Conservation (phyloP, 495 filamentous ascomycete species). For the Penicillium fimorum region DNA sequence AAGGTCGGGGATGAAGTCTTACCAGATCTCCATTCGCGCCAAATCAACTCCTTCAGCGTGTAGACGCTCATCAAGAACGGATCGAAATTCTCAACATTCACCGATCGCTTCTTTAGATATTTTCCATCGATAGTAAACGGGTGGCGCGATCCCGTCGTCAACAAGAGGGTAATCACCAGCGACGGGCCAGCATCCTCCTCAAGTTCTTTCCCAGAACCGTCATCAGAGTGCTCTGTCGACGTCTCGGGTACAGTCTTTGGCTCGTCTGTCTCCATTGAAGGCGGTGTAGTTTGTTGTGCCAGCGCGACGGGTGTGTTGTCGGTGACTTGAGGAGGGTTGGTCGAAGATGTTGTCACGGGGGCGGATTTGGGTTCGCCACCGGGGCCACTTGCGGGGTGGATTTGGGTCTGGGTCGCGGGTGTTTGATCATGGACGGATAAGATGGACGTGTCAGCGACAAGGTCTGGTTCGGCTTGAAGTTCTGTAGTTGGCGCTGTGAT, state of each 20-base stretch:
- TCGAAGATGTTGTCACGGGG: slow-evolving; percentile 24
- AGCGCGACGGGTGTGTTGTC: slow-evolving; percentile 21
- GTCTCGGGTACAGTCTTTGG: slow-evolving; percentile 32
- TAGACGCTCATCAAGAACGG: slow-evolving; percentile 88
- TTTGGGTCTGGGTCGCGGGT: slow-evolving; percentile 17
- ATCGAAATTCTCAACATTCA: slow-evolving; percentile 72
- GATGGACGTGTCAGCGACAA: slow-evolving; percentile 15
- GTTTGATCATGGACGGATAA: slow-evolving; percentile 14
- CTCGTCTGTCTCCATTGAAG: slow-evolving; percentile 35
- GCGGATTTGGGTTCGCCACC: slow-evolving; percentile 28
- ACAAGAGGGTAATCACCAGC: slow-evolving; percentile 67
- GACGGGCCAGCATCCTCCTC: slow-evolving; percentile 47
- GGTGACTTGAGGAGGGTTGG: slow-evolving; percentile 7
- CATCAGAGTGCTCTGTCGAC: slow-evolving; percentile 39
- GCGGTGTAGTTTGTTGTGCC: slow-evolving; percentile 15
- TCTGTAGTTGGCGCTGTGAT: slow-evolving; percentile 18
- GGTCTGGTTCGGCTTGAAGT: slow-evolving; percentile 9
- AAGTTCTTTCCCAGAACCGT: slow-evolving; percentile 39
- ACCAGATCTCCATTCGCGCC: slow-evolving; percentile 82
- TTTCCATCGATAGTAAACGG: slow-evolving; percentile 84
- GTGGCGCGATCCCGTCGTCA: slow-evolving; percentile 78
- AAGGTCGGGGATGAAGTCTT: slow-evolving; percentile 17
- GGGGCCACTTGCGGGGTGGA: slow-evolving; percentile 23
- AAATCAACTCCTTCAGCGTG: slow-evolving; percentile 86
- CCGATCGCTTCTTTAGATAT: slow-evolving; percentile 75